phyloP scores from a whole-genome alignment of 257 asterid genomes.

The Verbascum thapsus region DNA sequence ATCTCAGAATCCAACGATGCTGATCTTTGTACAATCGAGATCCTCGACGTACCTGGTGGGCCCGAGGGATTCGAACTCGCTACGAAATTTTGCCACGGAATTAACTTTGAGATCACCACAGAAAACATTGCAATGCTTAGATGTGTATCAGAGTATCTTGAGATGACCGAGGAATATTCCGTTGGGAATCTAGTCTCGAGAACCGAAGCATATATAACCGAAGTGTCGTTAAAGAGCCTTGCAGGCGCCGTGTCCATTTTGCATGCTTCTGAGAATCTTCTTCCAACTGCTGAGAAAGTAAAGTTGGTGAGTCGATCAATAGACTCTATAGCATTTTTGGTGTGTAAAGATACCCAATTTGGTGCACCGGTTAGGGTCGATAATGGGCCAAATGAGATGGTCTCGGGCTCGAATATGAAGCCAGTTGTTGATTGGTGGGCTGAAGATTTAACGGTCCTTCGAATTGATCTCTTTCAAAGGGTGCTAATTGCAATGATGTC shows the following conservation, averaged over 20 bases:
- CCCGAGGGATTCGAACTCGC: slow-evolving; percentile 83
- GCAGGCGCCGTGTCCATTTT: slow-evolving; percentile 72
- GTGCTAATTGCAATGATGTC: slow-evolving; percentile 74
- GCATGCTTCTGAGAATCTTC: slow-evolving; percentile 61
- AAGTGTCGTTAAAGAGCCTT: slow-evolving; percentile 70
- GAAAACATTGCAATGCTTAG: slow-evolving; percentile 76
- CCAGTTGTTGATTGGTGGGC: slow-evolving; percentile 85
- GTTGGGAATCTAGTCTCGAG: slow-evolving; percentile 62
- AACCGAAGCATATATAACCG: slow-evolving; percentile 67
- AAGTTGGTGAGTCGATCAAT: slow-evolving; percentile 74
- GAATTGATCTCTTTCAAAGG: slow-evolving; percentile 78
- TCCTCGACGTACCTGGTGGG: slow-evolving; percentile 82
- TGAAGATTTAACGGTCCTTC: slow-evolving; percentile 69
- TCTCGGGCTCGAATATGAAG: slow-evolving; percentile 41
- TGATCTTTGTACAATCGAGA: slow-evolving; percentile 45
- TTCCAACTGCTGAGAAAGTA: slow-evolving; percentile 72
- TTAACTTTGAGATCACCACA: slow-evolving; percentile 68
- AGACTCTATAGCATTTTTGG: slow-evolving; percentile 64
- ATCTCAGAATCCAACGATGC: slow-evolving; percentile 54
- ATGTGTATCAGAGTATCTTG: slow-evolving; percentile 72
- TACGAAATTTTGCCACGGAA: slow-evolving; percentile 85
- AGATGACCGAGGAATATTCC: slow-evolving; percentile 84
- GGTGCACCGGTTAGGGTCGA: slow-evolving; percentile 33
- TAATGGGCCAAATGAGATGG: slow-evolving; percentile 34
- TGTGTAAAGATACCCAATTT: slow-evolving; percentile 70